phyloP scores from a whole-genome alignment of 208 protist species.

The Blechomonas ayalai region DNA sequence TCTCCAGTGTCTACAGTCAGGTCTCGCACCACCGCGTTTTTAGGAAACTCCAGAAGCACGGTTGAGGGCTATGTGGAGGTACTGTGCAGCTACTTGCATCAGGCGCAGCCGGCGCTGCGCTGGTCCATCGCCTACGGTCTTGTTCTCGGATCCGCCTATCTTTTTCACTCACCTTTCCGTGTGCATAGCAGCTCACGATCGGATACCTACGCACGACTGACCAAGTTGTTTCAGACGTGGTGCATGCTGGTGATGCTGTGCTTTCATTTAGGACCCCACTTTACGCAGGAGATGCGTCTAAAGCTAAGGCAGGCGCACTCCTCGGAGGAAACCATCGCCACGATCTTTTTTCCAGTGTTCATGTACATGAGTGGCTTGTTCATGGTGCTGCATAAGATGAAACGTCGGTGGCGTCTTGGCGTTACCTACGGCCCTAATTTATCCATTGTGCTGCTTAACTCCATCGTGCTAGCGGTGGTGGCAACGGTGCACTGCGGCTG shows the following conservation, averaged over 20 bases:
- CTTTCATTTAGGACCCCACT: slow-evolving; percentile 48
- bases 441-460: slow-evolving; percentile 46
- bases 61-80: background rate
- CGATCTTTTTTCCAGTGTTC: slow-evolving; percentile 65
- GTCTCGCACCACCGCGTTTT: too few species aligned
- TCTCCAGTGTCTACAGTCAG: background rate
- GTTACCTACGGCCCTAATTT: slow-evolving; percentile 55
- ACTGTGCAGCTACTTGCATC: background rate
- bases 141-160: slow-evolving; percentile 39
- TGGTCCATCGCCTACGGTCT: slow-evolving; percentile 37
- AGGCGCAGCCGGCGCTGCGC: slow-evolving; percentile 17
- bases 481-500: slow-evolving; percentile 45
- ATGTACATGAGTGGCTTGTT: slow-evolving; percentile 32
- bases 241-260: slow-evolving; percentile 30
- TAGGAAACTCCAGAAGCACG: too few species aligned
- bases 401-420: slow-evolving; percentile 42
- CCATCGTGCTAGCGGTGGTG: slow-evolving; percentile 55
- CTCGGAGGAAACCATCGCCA: slow-evolving; percentile 11
- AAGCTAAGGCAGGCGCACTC: slow-evolving; percentile 3
- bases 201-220: slow-evolving; percentile 56
- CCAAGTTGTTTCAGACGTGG: slow-evolving; percentile 65
- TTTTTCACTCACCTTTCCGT: slow-evolving; percentile 78
- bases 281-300: slow-evolving; percentile 20
- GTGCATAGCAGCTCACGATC: slow-evolving; percentile 22
- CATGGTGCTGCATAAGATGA: slow-evolving; percentile 55